These are phyloP conservation scores for Choiromyces venosus DNA, from an alignment of 495 filamentous ascomycete species.

Conservation along the genomic window DNA sequence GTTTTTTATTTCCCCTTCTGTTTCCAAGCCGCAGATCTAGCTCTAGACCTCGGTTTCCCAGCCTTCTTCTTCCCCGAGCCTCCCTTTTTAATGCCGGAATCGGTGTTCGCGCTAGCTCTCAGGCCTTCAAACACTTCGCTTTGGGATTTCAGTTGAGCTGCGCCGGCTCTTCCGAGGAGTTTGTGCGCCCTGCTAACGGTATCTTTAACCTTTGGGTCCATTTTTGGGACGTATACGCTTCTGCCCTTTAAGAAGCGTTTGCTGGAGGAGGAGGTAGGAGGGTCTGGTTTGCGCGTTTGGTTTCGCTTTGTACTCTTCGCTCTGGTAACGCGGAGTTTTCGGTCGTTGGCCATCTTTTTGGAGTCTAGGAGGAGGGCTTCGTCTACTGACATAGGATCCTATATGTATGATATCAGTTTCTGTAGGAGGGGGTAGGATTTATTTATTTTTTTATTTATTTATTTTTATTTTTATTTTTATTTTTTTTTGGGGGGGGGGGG, in stretches of 20 bases:
- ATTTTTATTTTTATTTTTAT: too few species aligned
- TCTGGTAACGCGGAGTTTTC: conserved; percentile 76
- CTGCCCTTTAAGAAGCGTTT: conserved; percentile 28
- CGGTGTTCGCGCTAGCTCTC: conserved; percentile 64
- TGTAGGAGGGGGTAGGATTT: neutral
- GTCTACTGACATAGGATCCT: conserved; percentile 82
- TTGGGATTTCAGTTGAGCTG: conserved; percentile 55
- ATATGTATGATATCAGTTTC: conserved; percentile 15
- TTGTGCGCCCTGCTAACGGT: conserved; percentile 72
- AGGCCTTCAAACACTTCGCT: conserved; percentile 76
- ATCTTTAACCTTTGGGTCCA: conserved; percentile 62
- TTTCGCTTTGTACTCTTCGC: conserved; percentile 75
- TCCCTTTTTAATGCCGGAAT: conserved; percentile 58
- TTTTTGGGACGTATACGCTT: conserved; percentile 56
- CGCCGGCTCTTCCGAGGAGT: conserved; percentile 74
- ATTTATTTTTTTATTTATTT: too few species aligned
- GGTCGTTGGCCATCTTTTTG: conserved; percentile 89
- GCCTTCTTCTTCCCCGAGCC: conserved; percentile 57
- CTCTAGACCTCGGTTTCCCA: conserved; percentile 51
- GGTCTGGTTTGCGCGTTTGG: conserved; percentile 26
- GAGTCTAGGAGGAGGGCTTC: conserved; percentile 76
- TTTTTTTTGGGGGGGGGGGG: conserved; percentile 10
- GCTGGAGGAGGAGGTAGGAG: neutral
- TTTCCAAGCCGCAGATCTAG: conserved; percentile 64
- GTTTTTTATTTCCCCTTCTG: conserved; percentile 47